Evolutionary conservation across 192 early-diverging fungal species (phyloP).

Genomic region (Backusella psychrophila): DNA sequence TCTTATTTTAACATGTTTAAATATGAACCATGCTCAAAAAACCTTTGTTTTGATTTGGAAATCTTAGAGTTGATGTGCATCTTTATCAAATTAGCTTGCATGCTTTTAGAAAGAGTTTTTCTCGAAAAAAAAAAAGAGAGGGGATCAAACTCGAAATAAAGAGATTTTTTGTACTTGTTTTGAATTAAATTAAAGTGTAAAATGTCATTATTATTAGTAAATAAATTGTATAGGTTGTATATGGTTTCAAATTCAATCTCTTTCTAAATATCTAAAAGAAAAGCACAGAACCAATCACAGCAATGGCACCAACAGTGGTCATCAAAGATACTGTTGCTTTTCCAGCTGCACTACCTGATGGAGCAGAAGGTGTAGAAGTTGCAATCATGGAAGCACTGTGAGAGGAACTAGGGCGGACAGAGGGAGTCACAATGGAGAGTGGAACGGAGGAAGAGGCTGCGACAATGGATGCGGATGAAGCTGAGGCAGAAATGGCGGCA

Average conservation of each 20-base stretch:
- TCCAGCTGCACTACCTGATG: neutral
- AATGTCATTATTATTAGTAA: neutral
- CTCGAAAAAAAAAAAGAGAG: too few relatives aligned
- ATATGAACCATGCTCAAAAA: neutral
- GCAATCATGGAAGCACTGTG: neutral
- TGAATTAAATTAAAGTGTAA: neutral
- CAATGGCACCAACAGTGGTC: neutral
- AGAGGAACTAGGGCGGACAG: neutral
- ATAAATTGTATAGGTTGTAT: neutral
- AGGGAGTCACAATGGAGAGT: neutral
- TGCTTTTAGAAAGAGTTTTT: neutral
- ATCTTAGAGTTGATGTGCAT: neutral
- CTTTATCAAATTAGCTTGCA: neutral
- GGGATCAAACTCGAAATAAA: neutral
- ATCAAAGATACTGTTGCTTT: neutral
- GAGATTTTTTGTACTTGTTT: neutral
- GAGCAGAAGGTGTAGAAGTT: neutral
- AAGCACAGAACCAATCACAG: neutral
- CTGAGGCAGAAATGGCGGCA: neutral
- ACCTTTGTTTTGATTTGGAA: neutral
- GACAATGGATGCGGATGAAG: neutral
- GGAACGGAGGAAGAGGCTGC: neutral
- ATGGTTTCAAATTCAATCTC: neutral
- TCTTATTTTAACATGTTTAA: neutral
- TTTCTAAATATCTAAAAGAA: conserved; percentile 6